phyloP scores from a whole-genome alignment of 2,329 filamentous ascomycete species.

The Penicillium thymicola region DNA sequence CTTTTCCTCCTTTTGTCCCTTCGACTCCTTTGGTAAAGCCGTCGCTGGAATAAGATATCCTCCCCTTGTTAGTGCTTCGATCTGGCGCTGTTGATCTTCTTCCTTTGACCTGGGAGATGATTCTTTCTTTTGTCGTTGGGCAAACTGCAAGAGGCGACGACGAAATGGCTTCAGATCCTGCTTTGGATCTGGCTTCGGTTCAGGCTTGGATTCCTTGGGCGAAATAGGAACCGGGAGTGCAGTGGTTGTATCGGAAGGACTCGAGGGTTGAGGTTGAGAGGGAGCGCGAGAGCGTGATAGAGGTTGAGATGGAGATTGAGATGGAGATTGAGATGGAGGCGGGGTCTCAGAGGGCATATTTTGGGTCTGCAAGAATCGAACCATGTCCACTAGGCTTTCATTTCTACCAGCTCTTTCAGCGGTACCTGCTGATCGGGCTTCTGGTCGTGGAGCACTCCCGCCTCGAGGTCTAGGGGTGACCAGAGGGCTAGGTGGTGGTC shows the following conservation, averaged over 20 bases:
- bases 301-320: slow-evolving; percentile 12
- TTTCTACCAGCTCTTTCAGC: slow-evolving; percentile 29
- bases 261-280: slow-evolving; percentile 4
- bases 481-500: slow-evolving; percentile 11
- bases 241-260: slow-evolving; percentile 22
- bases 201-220: slow-evolving; percentile 9
- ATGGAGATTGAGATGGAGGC: slow-evolving; percentile 8
- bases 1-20: slow-evolving; percentile 8
- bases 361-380: slow-evolving; percentile 37
- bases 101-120: slow-evolving; percentile 21
- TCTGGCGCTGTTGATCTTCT: slow-evolving; percentile 27
- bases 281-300: not conserved
- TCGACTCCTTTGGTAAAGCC: slow-evolving; percentile 9
- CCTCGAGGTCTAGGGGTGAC: slow-evolving; percentile 12
- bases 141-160: slow-evolving; percentile 36
- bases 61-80: slow-evolving; percentile 31
- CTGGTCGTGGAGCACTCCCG: slow-evolving; percentile 12
- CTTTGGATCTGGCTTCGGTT: slow-evolving; percentile 9
- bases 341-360: slow-evolving; percentile 15
- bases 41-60: slow-evolving; percentile 26
- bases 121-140: slow-evolving; percentile 32
- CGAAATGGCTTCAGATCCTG: slow-evolving; percentile 28
- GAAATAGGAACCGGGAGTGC: slow-evolving; percentile 25
- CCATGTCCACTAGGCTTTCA: slow-evolving; percentile 35
- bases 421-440: slow-evolving; percentile 32